Conservation (phyloP, 2,329 filamentous ascomycete genomes). For the Epichloe gansuensis region DNA sequence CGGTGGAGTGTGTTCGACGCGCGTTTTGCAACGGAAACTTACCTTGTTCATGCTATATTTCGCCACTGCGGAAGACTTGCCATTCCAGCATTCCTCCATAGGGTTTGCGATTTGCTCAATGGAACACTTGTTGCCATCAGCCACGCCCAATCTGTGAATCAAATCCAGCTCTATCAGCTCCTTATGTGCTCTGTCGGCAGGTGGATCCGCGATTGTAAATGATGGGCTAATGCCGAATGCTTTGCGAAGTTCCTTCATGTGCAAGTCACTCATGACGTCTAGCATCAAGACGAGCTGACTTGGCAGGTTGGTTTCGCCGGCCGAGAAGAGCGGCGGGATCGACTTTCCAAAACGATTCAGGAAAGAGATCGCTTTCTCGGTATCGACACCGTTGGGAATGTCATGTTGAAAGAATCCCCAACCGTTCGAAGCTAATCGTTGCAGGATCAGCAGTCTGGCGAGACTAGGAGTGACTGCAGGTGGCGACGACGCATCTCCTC, state of each 20-base stretch:
- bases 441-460: conserved; percentile 45
- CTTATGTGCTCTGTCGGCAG: conserved; percentile 28
- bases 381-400: conserved; percentile 26
- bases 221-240: conserved; percentile 25
- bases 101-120: conserved; percentile 29
- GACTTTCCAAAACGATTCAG: conserved; percentile 48
- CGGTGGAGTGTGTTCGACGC: too few species aligned
- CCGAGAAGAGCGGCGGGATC: conserved; percentile 36
- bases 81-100: conserved; percentile 32
- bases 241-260: conserved; percentile 31
- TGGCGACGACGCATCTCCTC: conserved; percentile 17
- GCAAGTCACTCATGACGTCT: conserved; percentile 38
- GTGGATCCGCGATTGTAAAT: conserved; percentile 37
- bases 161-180: conserved; percentile 30
- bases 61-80: conserved; percentile 17
- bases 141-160: conserved; percentile 22
- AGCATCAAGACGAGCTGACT: conserved; percentile 48
- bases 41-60: neutral
- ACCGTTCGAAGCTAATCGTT: conserved; percentile 36
- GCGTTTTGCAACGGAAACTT: neutral
- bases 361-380: conserved; percentile 38
- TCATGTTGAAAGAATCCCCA: conserved; percentile 36
- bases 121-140: conserved; percentile 23
- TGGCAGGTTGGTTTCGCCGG: conserved; percentile 19
- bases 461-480: conserved; percentile 38